phyloP scores from a whole-genome alignment of 2,329 filamentous ascomycete genomes.

The Exophiala sideris region DNA sequence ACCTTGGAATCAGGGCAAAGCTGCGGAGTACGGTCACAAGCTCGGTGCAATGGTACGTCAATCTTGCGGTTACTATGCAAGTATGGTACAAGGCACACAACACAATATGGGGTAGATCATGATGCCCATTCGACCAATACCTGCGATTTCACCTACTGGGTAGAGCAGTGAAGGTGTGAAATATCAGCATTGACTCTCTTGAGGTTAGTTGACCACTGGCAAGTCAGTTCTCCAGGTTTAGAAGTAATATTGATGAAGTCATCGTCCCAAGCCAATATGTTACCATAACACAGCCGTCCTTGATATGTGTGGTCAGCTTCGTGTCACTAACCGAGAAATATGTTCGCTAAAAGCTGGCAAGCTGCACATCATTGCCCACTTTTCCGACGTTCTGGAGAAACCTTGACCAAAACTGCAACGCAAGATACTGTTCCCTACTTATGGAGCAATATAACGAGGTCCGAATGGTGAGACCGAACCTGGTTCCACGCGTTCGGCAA shows the following conservation, averaged over 20 bases:
- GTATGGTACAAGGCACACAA: neutral
- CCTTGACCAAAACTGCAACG: no score
- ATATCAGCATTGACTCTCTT: neutral
- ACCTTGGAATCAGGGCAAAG: neutral
- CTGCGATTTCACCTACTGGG: neutral
- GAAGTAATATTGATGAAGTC: neutral
- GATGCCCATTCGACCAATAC: neutral
- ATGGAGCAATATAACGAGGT: no score
- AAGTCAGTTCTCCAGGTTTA: neutral
- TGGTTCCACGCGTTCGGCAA: no score
- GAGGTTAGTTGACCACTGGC: no score
- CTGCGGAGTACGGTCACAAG: neutral
- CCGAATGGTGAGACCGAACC: no score
- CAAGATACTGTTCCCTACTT: no score
- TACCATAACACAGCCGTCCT: neutral
- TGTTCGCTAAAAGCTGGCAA: neutral
- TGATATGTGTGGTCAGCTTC: neutral
- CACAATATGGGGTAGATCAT: neutral
- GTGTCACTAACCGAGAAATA: neutral
- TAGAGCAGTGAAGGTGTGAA: neutral
- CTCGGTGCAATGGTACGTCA: neutral
- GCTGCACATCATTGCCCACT: constrained; percentile 1
- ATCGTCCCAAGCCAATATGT: neutral
- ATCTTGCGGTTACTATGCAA: neutral
- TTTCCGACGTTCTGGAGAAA: neutral